Evolutionary conservation across 306 rosid species (phyloP), one percentile per base, ranked within the genome.

Genomic region (Dryas drummondii): DNA sequence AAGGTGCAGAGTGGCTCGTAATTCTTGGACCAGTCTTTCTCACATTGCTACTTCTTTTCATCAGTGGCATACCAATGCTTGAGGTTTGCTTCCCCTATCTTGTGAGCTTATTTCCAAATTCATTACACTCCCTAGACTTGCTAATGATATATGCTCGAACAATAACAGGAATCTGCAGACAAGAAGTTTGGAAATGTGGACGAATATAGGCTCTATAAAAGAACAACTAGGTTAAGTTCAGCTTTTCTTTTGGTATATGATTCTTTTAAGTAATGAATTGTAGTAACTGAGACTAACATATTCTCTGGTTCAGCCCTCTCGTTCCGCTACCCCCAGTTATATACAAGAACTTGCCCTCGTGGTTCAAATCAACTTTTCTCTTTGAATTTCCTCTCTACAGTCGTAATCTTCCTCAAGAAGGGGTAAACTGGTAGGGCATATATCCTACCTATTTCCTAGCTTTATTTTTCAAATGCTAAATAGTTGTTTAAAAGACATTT

Each of bases 31-130:
- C 99, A 17, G 72, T 83, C 84, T 90, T 96, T 76, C 90, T 92
- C 75, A 87, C 98, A 9, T 50, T 90, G 80, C 81, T 96, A 87
- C 99, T 96, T 86, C 99, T 96, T 75, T 96, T 96, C 47, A 9
- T 96, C 87, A 96, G 99, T 80, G 99, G 99, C 79, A 77, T 96
- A 59, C 99, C 98, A 0, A 16, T 92, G 70, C 98, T 96, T 11
- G 99, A 96, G 99, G 99, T 96, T 72, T 86, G 89, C 76, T 76
- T 81, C 77, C 47, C 55, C 26, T 72, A 65, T 76, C 79, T 79
- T 66, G 73, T 74, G 65, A 51, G 67, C 52, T 83, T 45, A 14
- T 69, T 49, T 50, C 61, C 19, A 56, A 57, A 69, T 14, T 68
- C 62, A 26, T 71, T 50, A 44, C 45, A 57, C 71, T 65, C 46